Evolutionary conservation across 2,329 filamentous ascomycete genomes (phyloP), one percentile per base, ranked within the genome.

Genomic region (Ophiognomonia clavigignenti-juglandacearum): DNA sequence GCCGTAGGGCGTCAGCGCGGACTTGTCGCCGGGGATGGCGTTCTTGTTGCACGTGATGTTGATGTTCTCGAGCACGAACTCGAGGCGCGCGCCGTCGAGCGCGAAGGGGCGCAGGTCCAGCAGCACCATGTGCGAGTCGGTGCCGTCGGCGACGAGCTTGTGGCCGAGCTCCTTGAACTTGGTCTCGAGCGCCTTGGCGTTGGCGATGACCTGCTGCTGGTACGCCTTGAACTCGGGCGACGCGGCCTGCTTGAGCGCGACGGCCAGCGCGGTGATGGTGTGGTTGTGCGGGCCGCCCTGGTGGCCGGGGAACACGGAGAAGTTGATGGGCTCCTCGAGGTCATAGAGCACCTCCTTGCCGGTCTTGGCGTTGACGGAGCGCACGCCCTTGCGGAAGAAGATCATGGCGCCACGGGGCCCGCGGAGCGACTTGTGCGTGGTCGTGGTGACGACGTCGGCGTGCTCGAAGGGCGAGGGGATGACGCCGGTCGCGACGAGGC

Each of bases 31-130:
- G 34, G 93, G 93, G 50, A 96, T 93, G 52, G 88, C 86, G 82
- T 98, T 98, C 84, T 98, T 98, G 84, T 98, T 98, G 82, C 90
- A 95, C 53, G 93, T 91, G 68, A 98, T 95, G 78, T 96, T 95
- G 72, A 96, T 93, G 69, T 95, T 87, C 77, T 98, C 93, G 18
- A 98, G 85, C 50, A 98, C 86, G 53, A 88, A 85, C 79, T 98
- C 93, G 35, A 97, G 87, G 68, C 93, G 89, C 49, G 93, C 93
- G 61, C 93, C 93, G 61, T 98, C 93, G 16, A 98, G 82, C 54
- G 73, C 78, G 65, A 88, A 81, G 63, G 90, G 83, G 67, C 95
- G 91, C 56, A 98, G 83, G 69, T 98, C 93, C 52, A 98, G 72
- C 48, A 98, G 84, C 40, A 98, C 91, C 78, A 98, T 89, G 76